These are phyloP conservation scores for Fusarium sp. DNA, from an alignment of 2,329 filamentous ascomycete genomes.

Conservation along the genomic window DNA sequence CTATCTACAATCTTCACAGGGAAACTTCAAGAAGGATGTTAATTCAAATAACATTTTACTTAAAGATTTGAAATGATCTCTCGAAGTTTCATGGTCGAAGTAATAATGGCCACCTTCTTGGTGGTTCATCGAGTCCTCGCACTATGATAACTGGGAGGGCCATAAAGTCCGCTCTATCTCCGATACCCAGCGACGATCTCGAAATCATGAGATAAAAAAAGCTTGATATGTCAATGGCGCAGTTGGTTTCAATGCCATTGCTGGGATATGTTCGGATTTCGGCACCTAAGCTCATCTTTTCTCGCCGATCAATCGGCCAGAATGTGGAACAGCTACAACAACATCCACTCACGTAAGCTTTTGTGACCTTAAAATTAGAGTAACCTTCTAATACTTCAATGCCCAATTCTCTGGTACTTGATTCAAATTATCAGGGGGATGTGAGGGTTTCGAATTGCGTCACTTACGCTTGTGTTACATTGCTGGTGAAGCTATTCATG, in stretches of 20 bases:
- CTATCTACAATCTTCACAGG: background rate
- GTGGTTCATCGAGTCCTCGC: background rate
- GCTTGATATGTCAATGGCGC: background rate
- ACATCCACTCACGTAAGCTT: background rate
- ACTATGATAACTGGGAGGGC: background rate
- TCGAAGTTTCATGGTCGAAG: background rate
- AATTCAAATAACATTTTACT: background rate
- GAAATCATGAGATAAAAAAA: background rate
- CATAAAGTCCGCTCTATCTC: background rate
- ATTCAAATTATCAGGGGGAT: background rate
- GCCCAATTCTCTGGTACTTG: background rate
- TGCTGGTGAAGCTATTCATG: background rate
- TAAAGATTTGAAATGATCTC: background rate
- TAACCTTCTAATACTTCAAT: background rate
- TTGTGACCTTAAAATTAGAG: background rate
- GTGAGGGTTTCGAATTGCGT: background rate
- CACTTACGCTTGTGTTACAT: background rate
- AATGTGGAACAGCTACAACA: constrained; percentile 1
- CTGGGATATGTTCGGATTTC: background rate
- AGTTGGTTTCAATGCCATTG: background rate
- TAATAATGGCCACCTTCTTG: background rate
- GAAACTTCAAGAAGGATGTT: too few species aligned
- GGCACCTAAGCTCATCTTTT: background rate
- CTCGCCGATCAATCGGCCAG: constrained; percentile 8
- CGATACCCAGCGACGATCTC: background rate